Base-by-base conservation (phyloP, 495 filamentous ascomycete genomes). In the Xylaria curta region DNA sequence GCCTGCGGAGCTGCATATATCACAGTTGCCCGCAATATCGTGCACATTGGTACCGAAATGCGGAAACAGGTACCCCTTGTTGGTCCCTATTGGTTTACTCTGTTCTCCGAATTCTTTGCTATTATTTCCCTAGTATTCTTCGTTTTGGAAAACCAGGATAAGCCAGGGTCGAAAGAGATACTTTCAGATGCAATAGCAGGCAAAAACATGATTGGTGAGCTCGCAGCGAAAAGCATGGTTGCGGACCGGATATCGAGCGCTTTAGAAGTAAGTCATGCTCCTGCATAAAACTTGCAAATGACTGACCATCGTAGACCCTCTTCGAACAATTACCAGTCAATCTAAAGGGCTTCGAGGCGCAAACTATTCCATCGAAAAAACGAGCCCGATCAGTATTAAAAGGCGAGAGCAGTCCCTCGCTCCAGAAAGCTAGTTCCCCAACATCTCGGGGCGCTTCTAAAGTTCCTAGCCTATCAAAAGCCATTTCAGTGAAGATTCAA, bases 71-170 rank as follows among this genome's bases (percentile, higher is more conserved):
- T 90, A 0, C 85, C 97, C 13, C 87, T 99, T 28, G 92, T 93
- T 75, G 96, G 96, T 0, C 93, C 94, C 0, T 97, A 95, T 82
- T 99, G 96, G 96, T 98, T 97, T 75, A 92, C 92, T 60, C 94
- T 97, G 82, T 98, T 98, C 74, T 97, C 96, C 3, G 93, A 94
- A 17, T 98, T 97, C 82, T 98, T 97, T 79, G 91, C 94, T 28
- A 94, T 98, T 54, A 85, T 99, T 12, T 94, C 94, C 0, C 82
- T 98, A 69, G 84, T 97, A 17, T 99, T 95, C 81, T 98, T 91
- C 75, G 93, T 94, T 0, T 81, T 97, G 17, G 95, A 97, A 80
- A 98, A 97, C 76, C 93, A 93, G 21, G 89, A 95, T 69, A 94
- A 91, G 73, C 78, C 87, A 4, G 91, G 90, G n/a, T 88, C 92